Base-by-base conservation (phyloP, 257 asterid species). In the Capsicum pubescens region DNA sequence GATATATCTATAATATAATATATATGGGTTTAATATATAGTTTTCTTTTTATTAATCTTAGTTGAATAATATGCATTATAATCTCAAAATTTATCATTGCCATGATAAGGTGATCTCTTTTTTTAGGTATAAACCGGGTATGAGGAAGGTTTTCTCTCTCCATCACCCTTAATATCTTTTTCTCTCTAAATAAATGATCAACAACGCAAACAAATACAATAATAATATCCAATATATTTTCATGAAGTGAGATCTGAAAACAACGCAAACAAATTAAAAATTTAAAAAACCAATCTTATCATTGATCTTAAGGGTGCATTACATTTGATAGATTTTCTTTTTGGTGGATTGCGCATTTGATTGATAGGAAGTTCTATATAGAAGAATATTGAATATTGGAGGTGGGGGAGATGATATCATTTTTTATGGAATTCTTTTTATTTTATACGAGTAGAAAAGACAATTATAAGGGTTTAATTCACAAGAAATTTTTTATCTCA, bases 241-340 rank as follows among this genome's bases (percentile, higher is more conserved):
- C 2, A 26, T 26, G 32, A 26, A 26, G 32, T 26, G 32, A 0
- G 1, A 26, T 26, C 32, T 26, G 32, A 26, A 26, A 36, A 67
- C 21, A 36, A 14, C 3, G 21, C 19, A 35, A 67, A 67, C 50
- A 67, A 67, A 35, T 36, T 26, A 26, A 26, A 26, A 26, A 26
- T 26, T 26, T 1, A 26, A 67, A 67, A 67, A 36, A 2, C 14
- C 21, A 67, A 36, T 14, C 14, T 68, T 36, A 68, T 68, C 77
- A 68, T 68, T 68, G 77, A 68, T 68, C 77, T 36, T 68, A 68
- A 36, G 16, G 77, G 77, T 14, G 12, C 19, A 67, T 14, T 67
- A 6, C 19, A 67, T 14, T 67, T 67, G 50, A 48, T 32, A 13
- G 19, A 35, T 35, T 67, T 11, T 66, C 12, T 6, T 26, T 64